Evolutionary conservation across 805 yeast genomes (phyloP), one percentile per base, ranked within the genome.

Genomic region (Jamesozyma rosinii): DNA sequence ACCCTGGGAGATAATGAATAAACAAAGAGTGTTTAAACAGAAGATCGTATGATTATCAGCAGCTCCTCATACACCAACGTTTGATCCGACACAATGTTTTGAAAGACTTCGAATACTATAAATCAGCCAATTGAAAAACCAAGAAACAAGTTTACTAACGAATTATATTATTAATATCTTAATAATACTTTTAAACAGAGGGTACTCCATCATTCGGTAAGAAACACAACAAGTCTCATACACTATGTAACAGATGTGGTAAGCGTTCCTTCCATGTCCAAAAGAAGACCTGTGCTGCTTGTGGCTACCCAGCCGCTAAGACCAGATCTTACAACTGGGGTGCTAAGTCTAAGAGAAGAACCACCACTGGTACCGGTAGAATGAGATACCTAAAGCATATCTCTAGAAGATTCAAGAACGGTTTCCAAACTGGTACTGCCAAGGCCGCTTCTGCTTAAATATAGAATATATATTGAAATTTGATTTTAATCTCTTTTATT

Each of bases 201-300:
- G 98, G 98, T 86, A 90, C 98, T 75, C 96, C 97, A 77, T 87
- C 97, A 73, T 83, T 87, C 81, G 98, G 98, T 82, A 90, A 90
- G 80, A 88, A 92, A 76, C 97, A 92, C 86, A 89, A 85, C 90
- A 92, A 92, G 79, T 83, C 97, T 71, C 98, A 92, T 87, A 83
- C 94, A 71, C 79, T 89, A 75, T 92, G 98, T 82, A 87, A 84
- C 80, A 83, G 95, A 83, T 92, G 98, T 80, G 97, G 97, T 69
- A 76, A 79, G 70, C 95, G 97, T 79, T 83, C 96, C 52, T 90
- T 90, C 95, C 97, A 92, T 79, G 76, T 83, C 71, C 98, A 92
- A 80, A 92, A 90, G 95, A 85, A 86, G 82, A 87, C 95, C 66
- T 92, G 98, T 79, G 72, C 97, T 71, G 75, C 92, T 61, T 92